A percentile compares a stretch with the other conserved stretches of the same genome.
phyloP scores from a whole-genome alignment of 345 rosid genomes.

The Euphorbia pulcherrima region DNA sequence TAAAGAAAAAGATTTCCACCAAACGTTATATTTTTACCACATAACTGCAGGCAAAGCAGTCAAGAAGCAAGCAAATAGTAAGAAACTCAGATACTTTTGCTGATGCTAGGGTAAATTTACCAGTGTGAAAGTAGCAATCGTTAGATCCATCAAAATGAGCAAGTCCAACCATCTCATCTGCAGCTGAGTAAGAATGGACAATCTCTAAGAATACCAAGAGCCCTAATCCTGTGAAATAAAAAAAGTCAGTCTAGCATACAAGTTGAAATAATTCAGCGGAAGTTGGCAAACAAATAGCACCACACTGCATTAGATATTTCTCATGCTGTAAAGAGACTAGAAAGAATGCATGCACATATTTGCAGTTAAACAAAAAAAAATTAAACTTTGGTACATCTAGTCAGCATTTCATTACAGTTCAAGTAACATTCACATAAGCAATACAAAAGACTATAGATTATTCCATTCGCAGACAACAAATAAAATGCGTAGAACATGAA shows the following conservation, averaged over 20 bases:
- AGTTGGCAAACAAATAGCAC: background rate
- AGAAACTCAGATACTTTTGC: background rate
- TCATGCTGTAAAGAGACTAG: background rate
- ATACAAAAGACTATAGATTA: background rate
- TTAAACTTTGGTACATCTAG: background rate
- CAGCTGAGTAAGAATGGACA: conserved; percentile 92
- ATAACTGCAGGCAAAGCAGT: background rate
- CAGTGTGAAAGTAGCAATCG: conserved; percentile 90
- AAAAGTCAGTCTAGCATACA: conserved; percentile 7
- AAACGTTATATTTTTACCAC: background rate
- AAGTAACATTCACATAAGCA: conserved; percentile 1
- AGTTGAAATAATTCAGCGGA: conserved; percentile 3
- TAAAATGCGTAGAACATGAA: too few relatives aligned
- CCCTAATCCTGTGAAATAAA: conserved; percentile 57
- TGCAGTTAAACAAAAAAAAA: background rate
- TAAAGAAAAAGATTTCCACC: background rate
- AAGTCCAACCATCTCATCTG: conserved; percentile 96
- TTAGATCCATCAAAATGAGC: conserved; percentile 91
- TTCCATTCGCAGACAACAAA: too few relatives aligned
- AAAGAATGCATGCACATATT: background rate
- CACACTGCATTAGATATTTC: background rate
- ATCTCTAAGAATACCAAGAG: conserved; percentile 81
- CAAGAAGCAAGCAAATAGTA: background rate
- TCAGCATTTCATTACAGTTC: background rate
- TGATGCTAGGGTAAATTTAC: conserved; percentile 34